Conservation (phyloP, 805 yeast genomes). For the Candida quercuum region DNA sequence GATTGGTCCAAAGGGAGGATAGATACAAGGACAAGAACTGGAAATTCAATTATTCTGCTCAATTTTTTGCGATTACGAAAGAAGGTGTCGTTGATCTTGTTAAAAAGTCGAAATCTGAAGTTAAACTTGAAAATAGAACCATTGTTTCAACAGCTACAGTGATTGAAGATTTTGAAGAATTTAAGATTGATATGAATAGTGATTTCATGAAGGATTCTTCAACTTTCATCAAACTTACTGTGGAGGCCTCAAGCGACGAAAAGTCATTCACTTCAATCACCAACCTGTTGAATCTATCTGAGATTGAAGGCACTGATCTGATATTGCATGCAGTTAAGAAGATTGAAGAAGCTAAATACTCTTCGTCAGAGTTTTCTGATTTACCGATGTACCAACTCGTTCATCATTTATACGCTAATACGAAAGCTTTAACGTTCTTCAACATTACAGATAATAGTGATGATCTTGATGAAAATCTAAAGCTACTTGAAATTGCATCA, state of each 20-base stretch:
- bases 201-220: background rate
- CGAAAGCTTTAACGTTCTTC: constrained; percentile 32
- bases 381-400: constrained; percentile 16
- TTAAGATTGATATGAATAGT: too few relatives aligned
- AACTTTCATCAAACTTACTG: constrained; percentile 5
- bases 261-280: constrained; percentile 9
- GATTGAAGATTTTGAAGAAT: background rate
- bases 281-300: constrained; percentile 6
- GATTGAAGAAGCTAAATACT: constrained; percentile 8
- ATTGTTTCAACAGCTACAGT: constrained; percentile 2
- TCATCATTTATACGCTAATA: constrained; percentile 23
- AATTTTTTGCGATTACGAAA: constrained; percentile 8
- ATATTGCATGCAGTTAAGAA: constrained; percentile 4
- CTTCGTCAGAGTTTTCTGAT: constrained; percentile 12
- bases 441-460: constrained; percentile 20
- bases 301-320: constrained; percentile 1
- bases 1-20: constrained; percentile 2
- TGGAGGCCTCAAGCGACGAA: constrained; percentile 4
- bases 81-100: constrained; percentile 11
- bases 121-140: constrained; percentile 13
- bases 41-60: constrained; percentile 9
- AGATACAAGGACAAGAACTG: constrained; percentile 9
- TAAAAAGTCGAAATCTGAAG: background rate
- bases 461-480: constrained; percentile 10
- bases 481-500: constrained; percentile 12